Evolutionary conservation across 1,284 basidiomycete genomes (phyloP).

Genomic region (Prillingera fragicola): DNA sequence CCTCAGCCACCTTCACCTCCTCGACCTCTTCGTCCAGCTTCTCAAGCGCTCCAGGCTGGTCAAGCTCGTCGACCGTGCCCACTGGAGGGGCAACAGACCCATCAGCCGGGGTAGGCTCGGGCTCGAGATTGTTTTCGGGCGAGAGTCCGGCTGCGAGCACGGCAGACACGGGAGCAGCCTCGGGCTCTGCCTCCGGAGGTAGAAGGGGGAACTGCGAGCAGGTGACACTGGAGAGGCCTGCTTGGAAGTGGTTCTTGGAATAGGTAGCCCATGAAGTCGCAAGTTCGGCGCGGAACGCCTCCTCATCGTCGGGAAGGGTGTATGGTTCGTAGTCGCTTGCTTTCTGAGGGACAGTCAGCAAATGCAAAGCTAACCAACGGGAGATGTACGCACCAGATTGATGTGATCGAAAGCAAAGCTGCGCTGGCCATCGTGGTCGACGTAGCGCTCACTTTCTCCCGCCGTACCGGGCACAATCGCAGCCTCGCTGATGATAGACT

Average conservation of each 20-base stretch:
- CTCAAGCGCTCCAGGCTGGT: not conserved
- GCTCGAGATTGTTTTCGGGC: too few species aligned
- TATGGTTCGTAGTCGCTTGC: conserved; percentile 63
- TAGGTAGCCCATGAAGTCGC: conserved; percentile 65
- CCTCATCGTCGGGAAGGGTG: conserved; percentile 60
- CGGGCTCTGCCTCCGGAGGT: conserved; percentile 18
- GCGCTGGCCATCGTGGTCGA: conserved; percentile 70
- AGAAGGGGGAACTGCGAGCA: conserved; percentile 34
- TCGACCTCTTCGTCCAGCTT: conserved; percentile 1
- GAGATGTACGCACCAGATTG: conserved; percentile 56
- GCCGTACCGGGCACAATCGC: conserved; percentile 27
- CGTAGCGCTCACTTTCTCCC: conserved; percentile 58
- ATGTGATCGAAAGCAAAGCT: conserved; percentile 78
- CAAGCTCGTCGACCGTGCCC: not conserved
- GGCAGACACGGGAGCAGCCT: conserved; percentile 4
- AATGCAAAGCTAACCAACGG: not conserved
- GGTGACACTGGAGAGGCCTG: conserved; percentile 69
- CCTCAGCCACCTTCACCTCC: conserved; percentile 1
- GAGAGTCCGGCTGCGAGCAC: too few species aligned
- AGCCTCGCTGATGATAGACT: conserved; percentile 37
- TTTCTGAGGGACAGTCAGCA: conserved; percentile 53
- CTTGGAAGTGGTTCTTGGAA: conserved; percentile 66
- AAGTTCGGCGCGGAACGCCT: conserved; percentile 66
- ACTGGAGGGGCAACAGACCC: not conserved
- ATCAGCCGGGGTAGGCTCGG: conserved; percentile 4